Conservation (phyloP, 768 basidiomycete genomes). For the Cystobasidium onofrii region DNA sequence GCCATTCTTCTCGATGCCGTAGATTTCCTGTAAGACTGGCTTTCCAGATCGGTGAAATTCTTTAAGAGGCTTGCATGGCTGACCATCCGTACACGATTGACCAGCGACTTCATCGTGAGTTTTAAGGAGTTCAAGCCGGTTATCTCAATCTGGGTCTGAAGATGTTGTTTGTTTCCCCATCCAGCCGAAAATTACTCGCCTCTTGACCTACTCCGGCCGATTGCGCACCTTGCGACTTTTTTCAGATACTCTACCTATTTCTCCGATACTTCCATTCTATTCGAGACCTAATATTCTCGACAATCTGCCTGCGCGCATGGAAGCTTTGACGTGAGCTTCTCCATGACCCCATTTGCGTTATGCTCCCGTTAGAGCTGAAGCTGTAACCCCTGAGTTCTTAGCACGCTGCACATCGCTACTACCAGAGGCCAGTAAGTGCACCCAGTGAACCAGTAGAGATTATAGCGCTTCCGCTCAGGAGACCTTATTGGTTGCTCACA, state of each 20-base stretch:
- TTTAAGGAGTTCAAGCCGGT: no score
- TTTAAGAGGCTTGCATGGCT: not conserved
- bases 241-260: not conserved
- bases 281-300: not conserved
- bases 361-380: no score
- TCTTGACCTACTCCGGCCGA: not conserved
- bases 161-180: not conserved
- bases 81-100: not conserved
- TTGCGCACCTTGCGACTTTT: not conserved
- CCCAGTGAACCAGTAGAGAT: no score
- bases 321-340: not conserved
- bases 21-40: not conserved
- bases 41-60: no score
- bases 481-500: no score
- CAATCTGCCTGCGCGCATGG: not conserved
- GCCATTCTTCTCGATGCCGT: not conserved
- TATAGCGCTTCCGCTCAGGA: no score
- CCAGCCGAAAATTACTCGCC: not conserved
- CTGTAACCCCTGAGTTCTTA: not conserved
- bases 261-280: not conserved
- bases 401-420: not conserved
- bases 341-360: no score
- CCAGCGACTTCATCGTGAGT: not conserved
- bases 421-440: not conserved
- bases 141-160: no score